Base-by-base conservation (phyloP, 306 rosid species). In the Rosa persica region DNA sequence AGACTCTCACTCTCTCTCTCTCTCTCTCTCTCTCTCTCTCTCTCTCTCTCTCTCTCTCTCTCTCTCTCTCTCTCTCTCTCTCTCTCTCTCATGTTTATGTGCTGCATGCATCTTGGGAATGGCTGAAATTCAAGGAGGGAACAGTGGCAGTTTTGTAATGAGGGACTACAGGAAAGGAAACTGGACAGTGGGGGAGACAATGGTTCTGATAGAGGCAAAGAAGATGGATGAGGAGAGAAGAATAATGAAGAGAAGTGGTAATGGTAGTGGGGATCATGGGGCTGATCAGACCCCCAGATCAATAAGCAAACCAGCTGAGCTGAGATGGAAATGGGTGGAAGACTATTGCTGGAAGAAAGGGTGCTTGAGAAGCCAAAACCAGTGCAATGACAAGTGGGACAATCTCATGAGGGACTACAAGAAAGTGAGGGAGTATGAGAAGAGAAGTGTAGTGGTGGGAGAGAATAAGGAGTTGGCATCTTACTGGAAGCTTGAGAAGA, bases 341-440 rank as follows among this genome's bases (percentile, higher is more conserved):
- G 84, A 86, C 70, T 86, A 80, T 36, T 86, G 89, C 47, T 86
- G 86, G 86, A 67, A 73, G 58, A 80, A 68, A 69, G 86, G 82
- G 16, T 82, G 89, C 72, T n/a, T 61, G 65, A 82, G 89, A 30
- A 86, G 83, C 86, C 89, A 86, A 83, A 86, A 86, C 78, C 89
- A 86, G 69, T 86, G 89, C 84, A 86, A 86, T 72, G 89, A 86
- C 82, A 86, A 86, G 71, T 86, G 89, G 89, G 89, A 86, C 66
- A 86, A 86, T 61, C 84, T 86, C 67, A 86, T 86, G 89, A 82
- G 89, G 58, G 89, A 86, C 73, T 86, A 82, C 86, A 86, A 86
- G 89, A 86, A 83, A 71, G 86, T 86, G 51, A 82, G 89, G 62
- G 89, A 83, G 39, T 86, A 80, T 66, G 89, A 86, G 79, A 80